Evolutionary conservation across 352 stramenopile species (phyloP).

Genomic region (Aphanomyces stellatus): DNA sequence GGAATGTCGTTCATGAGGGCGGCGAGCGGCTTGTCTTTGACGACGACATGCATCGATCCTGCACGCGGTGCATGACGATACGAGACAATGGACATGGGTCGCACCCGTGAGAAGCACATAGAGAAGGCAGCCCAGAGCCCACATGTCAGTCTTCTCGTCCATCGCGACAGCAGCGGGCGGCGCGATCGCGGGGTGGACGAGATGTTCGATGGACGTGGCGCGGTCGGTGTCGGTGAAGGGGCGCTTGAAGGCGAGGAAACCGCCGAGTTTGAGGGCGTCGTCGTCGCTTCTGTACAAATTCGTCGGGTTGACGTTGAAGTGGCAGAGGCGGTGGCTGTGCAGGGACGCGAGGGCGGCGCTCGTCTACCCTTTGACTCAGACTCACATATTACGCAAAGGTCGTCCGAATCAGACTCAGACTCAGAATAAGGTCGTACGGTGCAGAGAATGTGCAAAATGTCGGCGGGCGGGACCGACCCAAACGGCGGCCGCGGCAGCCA

Average conservation of each 20-base stretch:
- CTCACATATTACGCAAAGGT: too few relatives aligned
- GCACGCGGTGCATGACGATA: neutral
- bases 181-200: neutral
- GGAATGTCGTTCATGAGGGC: constrained; percentile 14
- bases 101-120: constrained; percentile 8
- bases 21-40: constrained; percentile 1
- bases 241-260: constrained; percentile 11
- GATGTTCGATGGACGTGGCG: neutral
- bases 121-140: constrained; percentile 14
- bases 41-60: constrained; percentile 4
- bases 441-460: constrained; percentile 10
- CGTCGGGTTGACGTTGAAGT: constrained; percentile 1
- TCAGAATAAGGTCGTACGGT: neutral
- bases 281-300: constrained; percentile 9
- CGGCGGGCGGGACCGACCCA: neutral
- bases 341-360: neutral
- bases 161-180: neutral
- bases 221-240: neutral
- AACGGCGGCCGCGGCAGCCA: neutral
- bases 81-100: neutral
- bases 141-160: constrained; percentile 20
- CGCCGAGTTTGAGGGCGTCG: constrained; percentile 3
- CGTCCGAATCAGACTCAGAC: neutral
- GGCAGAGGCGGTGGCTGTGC: constrained; percentile 1
- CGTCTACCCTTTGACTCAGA: too few relatives aligned